These are phyloP conservation scores for Bipolaris victoriae DNA, from an alignment of 2,329 filamentous ascomycete species.

Conservation along the genomic window DNA sequence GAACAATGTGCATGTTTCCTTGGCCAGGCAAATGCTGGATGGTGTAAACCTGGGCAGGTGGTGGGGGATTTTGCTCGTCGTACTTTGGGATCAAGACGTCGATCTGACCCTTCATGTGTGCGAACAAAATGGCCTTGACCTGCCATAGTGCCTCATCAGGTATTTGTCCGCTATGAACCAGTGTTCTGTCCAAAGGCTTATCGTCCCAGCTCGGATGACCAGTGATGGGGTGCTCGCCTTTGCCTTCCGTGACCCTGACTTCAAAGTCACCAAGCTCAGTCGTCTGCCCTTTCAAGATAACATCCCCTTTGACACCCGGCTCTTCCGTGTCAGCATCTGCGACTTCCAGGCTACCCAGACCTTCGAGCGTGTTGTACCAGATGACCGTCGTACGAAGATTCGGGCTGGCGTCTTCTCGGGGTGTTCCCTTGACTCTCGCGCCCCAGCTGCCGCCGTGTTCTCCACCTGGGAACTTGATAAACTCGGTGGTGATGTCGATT, in stretches of 20 bases:
- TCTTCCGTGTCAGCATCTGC: conserved; percentile 55
- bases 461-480: conserved; percentile 90
- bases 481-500: conserved; percentile 89
- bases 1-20: conserved; percentile 85
- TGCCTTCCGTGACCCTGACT: conserved; percentile 76
- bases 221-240: conserved; percentile 62
- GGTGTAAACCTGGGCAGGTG: conserved; percentile 84
- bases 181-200: conserved; percentile 76
- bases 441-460: conserved; percentile 90
- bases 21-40: conserved; percentile 69
- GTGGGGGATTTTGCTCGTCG: conserved; percentile 68
- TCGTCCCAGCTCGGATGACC: conserved; percentile 68
- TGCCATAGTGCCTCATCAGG: conserved; percentile 80
- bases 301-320: conserved; percentile 63
- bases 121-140: conserved; percentile 71
- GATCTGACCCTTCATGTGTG: conserved; percentile 67
- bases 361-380: conserved; percentile 84
- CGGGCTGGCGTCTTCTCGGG: conserved; percentile 69
- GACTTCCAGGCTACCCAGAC: conserved; percentile 69
- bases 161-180: conserved; percentile 73
- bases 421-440: conserved; percentile 81
- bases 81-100: conserved; percentile 65
- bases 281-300: conserved; percentile 74
- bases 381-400: conserved; percentile 77
- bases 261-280: conserved; percentile 78